Base-by-base conservation (phyloP, 2,329 filamentous ascomycete genomes). In the Lomentospora prolificans region DNA sequence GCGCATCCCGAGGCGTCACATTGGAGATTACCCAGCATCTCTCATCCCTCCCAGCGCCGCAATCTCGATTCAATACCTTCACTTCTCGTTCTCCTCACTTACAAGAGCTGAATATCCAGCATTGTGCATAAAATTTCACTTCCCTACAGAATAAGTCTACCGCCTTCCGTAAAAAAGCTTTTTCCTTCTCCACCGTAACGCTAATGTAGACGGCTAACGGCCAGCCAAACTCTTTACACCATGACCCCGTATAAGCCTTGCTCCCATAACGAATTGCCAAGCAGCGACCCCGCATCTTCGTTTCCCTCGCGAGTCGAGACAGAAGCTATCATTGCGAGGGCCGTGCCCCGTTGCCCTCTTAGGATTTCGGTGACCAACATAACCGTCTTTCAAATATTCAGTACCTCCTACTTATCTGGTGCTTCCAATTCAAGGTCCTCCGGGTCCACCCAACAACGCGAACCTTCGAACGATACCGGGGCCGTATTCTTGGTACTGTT, bases 401-500 rank as follows among this genome's bases (percentile, higher is more conserved):
- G 17, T 19, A 48, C 14, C 19, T 25, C 44, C 44, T 22, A 22
- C 22, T 48, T 25, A 25, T 22, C 44, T 6, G 44, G 2, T 22
- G 14, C 14, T 30, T n/a, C 25, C 10, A 50, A 57, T 61, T 64
- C 76, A 90, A 64, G 87, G 87, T 65, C 87, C 87, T 51, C 91
- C 92, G 9, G 94, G 94, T 22, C 92, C 94, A 69, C 94, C 94
- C 60, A 97, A 77, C 61, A 97, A 79, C 60, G 91, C 92, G 71
- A 97, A 97, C 74, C 92, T 85, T 72, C 92, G 83, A 58, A 96
- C 92, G 71, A 96, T 96, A 69, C 90, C 91, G 14, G 92, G 92
- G 17, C 94, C 92, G 69, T 95, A 91, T 76, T 96, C 92, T 72
- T 96, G 89, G 69, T 96, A 96, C 78, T 92, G 72, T 52, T 6